Evolutionary conservation across 148 eudicot genomes (phyloP), one percentile per base, ranked within the genome.

Genomic region (Suaeda aralocaspica): DNA sequence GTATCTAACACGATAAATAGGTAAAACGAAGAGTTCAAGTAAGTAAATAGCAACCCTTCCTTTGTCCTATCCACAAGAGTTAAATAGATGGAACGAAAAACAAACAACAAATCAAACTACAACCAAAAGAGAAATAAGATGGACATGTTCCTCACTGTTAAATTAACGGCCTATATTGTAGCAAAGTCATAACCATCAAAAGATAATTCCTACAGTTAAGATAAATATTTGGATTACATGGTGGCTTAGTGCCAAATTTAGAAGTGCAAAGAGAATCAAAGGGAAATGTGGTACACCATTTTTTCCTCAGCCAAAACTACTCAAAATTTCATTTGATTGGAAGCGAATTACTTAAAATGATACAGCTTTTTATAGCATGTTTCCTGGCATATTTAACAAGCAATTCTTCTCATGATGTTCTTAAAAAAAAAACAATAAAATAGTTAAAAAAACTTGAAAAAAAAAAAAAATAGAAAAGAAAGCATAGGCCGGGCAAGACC

Each of bases 401-500:
- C 46, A 58, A 39, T 4, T 21, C 22, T 36, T 72, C 24, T 22
- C 34, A 8, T 7, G 14, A 71, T 19, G 21, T 59, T 18, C 66
- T 28, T 29, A 16, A n/a, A 41, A 31, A 16, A n/a, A 41, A 31
- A 25, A 11, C 1, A 16, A 71, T 24, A 21, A 59, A 58, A 50
- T 16, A 7, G 50, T n/a, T 1, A 66, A 66, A 30, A 46, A 26
- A 25, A 3, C n/a, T 13, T 24, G 66, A 22, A 56, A 24, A 57
- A 42, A 30, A 21, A n/a, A 22, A 18, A 30, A 44, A 48, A 48
- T 21, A 19, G 19, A n/a, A 49, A 51, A 45, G 34, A 65, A 12
- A 50, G 66, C 79, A 71, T 71, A 70, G 72, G 79, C 74, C 46
- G 79, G 79, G 79, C 80, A 66, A 67, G 78, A 74, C 66, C 72